Conservation (phyloP, 192 early-diverging fungal species). For the Gamsiella multidivaricata region DNA sequence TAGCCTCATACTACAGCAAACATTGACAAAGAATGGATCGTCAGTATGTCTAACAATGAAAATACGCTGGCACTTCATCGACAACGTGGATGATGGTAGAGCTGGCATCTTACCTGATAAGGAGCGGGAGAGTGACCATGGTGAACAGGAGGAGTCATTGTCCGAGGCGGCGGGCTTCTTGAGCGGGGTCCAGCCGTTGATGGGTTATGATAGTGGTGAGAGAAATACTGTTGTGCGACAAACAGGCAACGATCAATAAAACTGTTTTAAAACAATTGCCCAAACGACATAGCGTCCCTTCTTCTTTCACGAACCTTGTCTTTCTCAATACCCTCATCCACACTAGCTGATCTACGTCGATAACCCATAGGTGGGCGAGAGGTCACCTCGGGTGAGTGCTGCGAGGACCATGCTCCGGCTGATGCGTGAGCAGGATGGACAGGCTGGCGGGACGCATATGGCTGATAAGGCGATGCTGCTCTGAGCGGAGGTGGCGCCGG, state of each 20-base stretch:
- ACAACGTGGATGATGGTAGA: neutral
- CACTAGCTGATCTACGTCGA: constrained; percentile 36
- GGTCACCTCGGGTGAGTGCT: constrained; percentile 28
- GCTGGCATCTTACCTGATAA: constrained; percentile 19
- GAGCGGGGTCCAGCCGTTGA: constrained; percentile 24
- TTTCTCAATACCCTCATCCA: constrained; percentile 41
- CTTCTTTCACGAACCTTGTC: constrained; percentile 31
- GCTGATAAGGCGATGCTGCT: constrained; percentile 21
- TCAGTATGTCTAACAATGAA: neutral
- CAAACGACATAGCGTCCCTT: neutral
- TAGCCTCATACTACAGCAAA: constrained; percentile 13
- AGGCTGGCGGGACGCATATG: constrained; percentile 8
- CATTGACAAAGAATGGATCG: constrained; percentile 1
- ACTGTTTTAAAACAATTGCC: neutral
- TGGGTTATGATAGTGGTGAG: constrained; percentile 27
- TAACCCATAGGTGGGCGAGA: constrained; percentile 18
- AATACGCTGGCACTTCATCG: neutral
- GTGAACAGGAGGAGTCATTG: constrained; percentile 4
- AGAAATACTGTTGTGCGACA: constrained; percentile 28
- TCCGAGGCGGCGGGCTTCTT: constrained; percentile 26
- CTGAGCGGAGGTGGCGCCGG: constrained; percentile 8
- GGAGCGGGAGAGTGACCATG: constrained; percentile 26
- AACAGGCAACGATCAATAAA: neutral
- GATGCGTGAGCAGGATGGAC: constrained; percentile 7
- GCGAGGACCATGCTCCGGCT: constrained; percentile 18